Evolutionary conservation across 768 basidiomycete species (phyloP).

Genomic region (Tephrocybe sp.): DNA sequence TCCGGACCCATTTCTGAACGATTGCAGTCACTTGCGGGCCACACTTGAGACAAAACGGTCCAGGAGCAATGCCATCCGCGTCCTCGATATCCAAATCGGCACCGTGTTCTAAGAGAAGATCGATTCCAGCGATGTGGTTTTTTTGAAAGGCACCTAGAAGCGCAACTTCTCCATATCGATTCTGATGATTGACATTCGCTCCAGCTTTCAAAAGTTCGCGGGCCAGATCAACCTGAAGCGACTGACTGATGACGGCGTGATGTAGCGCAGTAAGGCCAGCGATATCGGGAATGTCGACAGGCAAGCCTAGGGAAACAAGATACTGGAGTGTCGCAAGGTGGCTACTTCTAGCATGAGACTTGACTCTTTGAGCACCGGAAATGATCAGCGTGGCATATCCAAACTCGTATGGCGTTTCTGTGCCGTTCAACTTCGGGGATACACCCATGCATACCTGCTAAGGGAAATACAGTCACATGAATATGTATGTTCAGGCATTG

Average conservation of each 20-base stretch:
- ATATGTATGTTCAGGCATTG: background rate
- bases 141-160: conserved; percentile 32
- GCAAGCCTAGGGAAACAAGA: conserved; percentile 41
- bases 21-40: conserved; percentile 46
- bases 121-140: conserved; percentile 31
- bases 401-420: conserved; percentile 42
- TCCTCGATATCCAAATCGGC: conserved; percentile 44
- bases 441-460: conserved; percentile 28
- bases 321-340: conserved; percentile 37
- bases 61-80: conserved; percentile 37
- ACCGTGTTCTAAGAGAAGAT: conserved; percentile 49
- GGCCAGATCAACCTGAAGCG: conserved; percentile 28
- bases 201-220: conserved; percentile 42
- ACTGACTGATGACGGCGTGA: conserved; percentile 35
- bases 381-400: conserved; percentile 42
- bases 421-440: conserved; percentile 36
- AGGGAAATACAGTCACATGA: background rate
- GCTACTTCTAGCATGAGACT: conserved; percentile 12
- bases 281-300: conserved; percentile 43
- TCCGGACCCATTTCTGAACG: conserved; percentile 47
- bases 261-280: conserved; percentile 50
- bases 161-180: conserved; percentile 48
- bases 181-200: conserved; percentile 49
- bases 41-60: conserved; percentile 26
- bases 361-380: conserved; percentile 40